Evolutionary conservation across 257 asterid genomes (phyloP), one percentile per base, ranked within the genome.

Genomic region (Solanum habrochaites): DNA sequence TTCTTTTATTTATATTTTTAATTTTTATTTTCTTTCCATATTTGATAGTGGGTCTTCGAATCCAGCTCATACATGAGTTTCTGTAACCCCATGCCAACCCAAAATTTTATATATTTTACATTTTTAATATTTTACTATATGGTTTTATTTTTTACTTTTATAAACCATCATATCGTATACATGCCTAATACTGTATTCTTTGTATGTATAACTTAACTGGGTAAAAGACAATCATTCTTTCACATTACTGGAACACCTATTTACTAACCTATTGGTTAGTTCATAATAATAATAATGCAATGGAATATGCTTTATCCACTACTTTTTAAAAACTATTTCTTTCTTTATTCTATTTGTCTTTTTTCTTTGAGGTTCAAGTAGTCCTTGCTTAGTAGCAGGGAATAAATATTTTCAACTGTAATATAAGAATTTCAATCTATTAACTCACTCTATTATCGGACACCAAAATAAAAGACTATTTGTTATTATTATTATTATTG

Each of bases 31-130:
- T 32, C 32, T 21, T 67, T 74, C 39, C 67, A 39, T 40, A 70
- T 69, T 32, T 82, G 83, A 52, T 82, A 82, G 84, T 87, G 87
- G 89, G 84, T 78, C 86, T 66, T 64, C 49, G 42, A 85, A 87
- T 87, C 86, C 89, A 87, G 86, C 89, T 82, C 86, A 87, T 37
- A 85, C 18, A 69, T 67, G 83, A 82, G 86, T 60, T 87, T 47
- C 42, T 69, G 49, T 20, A 31, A 83, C 83, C 83, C 86, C 83
- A 82, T 78, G 86, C 60, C 89, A 82, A 74, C 86, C 87, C 85
- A 43, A 47, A 47, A 67, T 67, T 16, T 20, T 20, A 31, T 58
- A 20, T 58, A 47, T 47, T 49, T 49, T 49, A 18, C 62, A 20
- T 21, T 58, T 58, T 21, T 58, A 58, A 21, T 21, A 58, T 58